These are phyloP conservation scores for Vitis hybrid DNA, from an alignment of 177 flowering plant species.

Conservation along the genomic window DNA sequence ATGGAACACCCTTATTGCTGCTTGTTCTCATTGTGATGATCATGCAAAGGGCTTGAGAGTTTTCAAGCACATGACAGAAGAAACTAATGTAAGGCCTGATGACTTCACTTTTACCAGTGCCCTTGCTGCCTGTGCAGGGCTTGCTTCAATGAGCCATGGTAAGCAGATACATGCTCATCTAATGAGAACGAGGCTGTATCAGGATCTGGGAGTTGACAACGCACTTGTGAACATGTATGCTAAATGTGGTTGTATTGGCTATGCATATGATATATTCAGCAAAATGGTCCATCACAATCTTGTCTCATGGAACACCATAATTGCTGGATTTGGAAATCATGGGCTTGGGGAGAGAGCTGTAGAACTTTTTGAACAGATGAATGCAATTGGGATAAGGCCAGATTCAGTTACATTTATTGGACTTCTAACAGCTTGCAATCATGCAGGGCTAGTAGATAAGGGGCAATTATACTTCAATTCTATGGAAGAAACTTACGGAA, in stretches of 20 bases:
- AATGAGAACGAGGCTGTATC: slow-evolving; percentile 34
- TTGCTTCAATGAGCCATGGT: slow-evolving; percentile 56
- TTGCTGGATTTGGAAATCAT: slow-evolving; percentile 63
- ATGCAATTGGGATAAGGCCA: slow-evolving; percentile 34
- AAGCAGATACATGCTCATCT: slow-evolving; percentile 61
- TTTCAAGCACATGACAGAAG: slow-evolving; percentile 43
- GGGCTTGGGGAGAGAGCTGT: slow-evolving; percentile 54
- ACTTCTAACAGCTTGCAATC: slow-evolving; percentile 67
- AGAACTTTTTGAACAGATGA: slow-evolving; percentile 56
- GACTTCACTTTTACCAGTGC: slow-evolving; percentile 60
- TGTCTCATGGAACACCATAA: slow-evolving; percentile 74
- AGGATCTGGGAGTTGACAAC: slow-evolving; percentile 61
- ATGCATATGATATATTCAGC: slow-evolving; percentile 41
- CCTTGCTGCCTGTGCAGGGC: slow-evolving; percentile 61
- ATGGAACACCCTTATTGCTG: slow-evolving; percentile 70
- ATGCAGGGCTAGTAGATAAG: slow-evolving; percentile 63
- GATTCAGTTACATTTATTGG: slow-evolving; percentile 71
- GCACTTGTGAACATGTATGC: slow-evolving; percentile 84
- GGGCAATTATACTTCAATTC: slow-evolving; percentile 46
- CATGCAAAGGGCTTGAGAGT: slow-evolving; percentile 41
- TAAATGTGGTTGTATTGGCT: slow-evolving; percentile 61
- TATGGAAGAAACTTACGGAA: slow-evolving; percentile 46
- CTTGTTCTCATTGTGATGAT: slow-evolving; percentile 52
- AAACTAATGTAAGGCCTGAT: slow-evolving; percentile 33
- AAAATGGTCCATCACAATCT: slow-evolving; percentile 42